Evolutionary conservation across 768 basidiomycete genomes (phyloP), one percentile per base, ranked within the genome.

Genomic region (Sarcodon aspratus): DNA sequence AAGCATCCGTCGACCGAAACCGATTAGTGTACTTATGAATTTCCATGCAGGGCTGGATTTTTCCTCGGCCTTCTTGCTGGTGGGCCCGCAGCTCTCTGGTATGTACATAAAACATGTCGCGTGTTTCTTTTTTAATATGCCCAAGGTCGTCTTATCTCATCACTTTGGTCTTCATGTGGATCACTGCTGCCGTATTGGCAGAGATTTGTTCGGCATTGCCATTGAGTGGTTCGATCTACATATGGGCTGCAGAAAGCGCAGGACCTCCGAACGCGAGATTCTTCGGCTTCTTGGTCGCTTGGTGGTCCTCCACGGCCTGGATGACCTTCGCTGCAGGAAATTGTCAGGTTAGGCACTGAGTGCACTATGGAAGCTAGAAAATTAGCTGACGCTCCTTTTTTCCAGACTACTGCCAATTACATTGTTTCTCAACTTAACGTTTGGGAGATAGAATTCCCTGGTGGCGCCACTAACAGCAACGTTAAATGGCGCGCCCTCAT

Each of bases 221-320:
- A 5, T 63, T 92, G 45, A 88, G 85, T 49, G 92, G 92, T 3
- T 93, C 90, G 7, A 94, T 96, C 62, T 95, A 94, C 63, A 81
- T 92, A 45, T 95, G 92, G 92, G 87, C 90, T 0, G 91, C 90
- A 13, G 91, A 91, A 60, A 90, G 89, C 58, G 92, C 89, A 5
- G 92, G 92, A 2, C 82, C 82, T 6, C 89, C 87, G 55, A 82
- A 88, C 57, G 89, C 81, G 2, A 75, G 92, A 34, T 85, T 94
- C 64, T 78, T 90, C 54, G 91, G 89, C 1, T 91, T 93, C 66
- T 63, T 90, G 49, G 91, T 93, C 12, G 91, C 91, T 32, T 95
- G 87, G 85, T 95, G 91, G 91, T 73, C 87, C 11, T 83, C 82
- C 50, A 92, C 90, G 1, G 92, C 91, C n/a, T 95, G 92, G 92